phyloP scores from a whole-genome alignment of 768 basidiomycete species.

The Gymnopilus junonius region DNA sequence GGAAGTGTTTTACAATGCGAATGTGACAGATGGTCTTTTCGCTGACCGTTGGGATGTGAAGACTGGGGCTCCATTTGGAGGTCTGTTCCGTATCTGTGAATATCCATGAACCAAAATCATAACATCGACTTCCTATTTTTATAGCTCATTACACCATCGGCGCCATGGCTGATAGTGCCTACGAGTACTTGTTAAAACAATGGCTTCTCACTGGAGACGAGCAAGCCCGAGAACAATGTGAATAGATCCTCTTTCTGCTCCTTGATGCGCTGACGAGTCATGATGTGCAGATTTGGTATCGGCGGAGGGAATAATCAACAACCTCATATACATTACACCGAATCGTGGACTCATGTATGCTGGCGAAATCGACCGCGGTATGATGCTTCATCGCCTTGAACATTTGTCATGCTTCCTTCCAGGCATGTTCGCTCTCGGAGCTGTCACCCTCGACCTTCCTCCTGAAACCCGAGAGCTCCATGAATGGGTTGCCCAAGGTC shows the following conservation, averaged over 20 bases:
- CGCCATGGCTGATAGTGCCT: conserved; percentile 63
- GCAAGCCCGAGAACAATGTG: conserved; percentile 56
- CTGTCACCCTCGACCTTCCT: conserved; percentile 46
- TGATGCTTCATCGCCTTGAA: conserved; percentile 53
- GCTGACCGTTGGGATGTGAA: conserved; percentile 34
- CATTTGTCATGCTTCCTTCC: conserved; percentile 76
- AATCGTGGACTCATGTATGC: conserved; percentile 65
- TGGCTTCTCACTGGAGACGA: conserved; percentile 59
- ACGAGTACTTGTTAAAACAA: conserved; percentile 72
- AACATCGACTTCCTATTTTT: neutral
- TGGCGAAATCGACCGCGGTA: conserved; percentile 47
- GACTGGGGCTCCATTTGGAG: conserved; percentile 26
- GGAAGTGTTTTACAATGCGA: conserved; percentile 37
- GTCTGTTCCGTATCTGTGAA: conserved; percentile 20
- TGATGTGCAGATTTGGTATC: conserved; percentile 49
- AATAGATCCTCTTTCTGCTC: neutral
- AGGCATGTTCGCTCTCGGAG: conserved; percentile 68
- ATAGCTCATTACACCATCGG: conserved; percentile 55
- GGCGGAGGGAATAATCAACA: conserved; percentile 56
- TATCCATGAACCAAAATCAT: neutral
- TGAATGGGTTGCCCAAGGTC: conserved; percentile 71
- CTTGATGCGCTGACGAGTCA: neutral
- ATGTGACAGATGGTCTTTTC: conserved; percentile 38
- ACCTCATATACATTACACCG: conserved; percentile 61
- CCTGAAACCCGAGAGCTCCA: conserved; percentile 49